Percentiles rank a stretch among this genome's conserved stretches.
phyloP scores from a whole-genome alignment of 306 rosid genomes.

The Rubus idaeus region DNA sequence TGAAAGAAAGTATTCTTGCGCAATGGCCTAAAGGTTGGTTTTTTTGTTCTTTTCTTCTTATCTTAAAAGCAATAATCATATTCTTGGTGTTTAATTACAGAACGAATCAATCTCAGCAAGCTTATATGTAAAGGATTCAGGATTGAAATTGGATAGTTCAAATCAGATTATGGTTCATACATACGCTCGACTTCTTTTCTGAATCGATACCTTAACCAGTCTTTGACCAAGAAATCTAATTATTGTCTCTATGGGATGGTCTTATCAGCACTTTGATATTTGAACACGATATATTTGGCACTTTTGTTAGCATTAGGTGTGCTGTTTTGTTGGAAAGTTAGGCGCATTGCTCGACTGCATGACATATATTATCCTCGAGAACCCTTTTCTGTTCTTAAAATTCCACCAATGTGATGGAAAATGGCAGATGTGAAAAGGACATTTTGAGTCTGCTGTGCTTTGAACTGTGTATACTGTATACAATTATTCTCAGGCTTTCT shows the following conservation, averaged over 20 bases:
- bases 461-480: background rate
- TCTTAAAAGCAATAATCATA: background rate
- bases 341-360: background rate
- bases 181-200: background rate
- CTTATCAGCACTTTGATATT: background rate
- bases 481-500: background rate
- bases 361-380: background rate
- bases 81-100: background rate
- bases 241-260: background rate
- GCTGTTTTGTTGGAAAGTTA: background rate
- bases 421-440: background rate
- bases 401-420: background rate
- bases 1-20: slow-evolving; percentile 79
- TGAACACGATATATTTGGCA: background rate
- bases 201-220: background rate
- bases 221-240: background rate
- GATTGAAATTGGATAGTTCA: background rate
- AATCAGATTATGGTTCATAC: slow-evolving; percentile 1
- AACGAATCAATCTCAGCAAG: background rate
- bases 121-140: background rate
- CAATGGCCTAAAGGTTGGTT: slow-evolving; percentile 92
- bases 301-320: background rate
- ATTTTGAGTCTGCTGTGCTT: background rate
- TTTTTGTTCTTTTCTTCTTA: background rate
- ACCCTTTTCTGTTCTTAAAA: background rate